Base-by-base conservation (phyloP, 805 yeast genomes). In the Candida takata region DNA sequence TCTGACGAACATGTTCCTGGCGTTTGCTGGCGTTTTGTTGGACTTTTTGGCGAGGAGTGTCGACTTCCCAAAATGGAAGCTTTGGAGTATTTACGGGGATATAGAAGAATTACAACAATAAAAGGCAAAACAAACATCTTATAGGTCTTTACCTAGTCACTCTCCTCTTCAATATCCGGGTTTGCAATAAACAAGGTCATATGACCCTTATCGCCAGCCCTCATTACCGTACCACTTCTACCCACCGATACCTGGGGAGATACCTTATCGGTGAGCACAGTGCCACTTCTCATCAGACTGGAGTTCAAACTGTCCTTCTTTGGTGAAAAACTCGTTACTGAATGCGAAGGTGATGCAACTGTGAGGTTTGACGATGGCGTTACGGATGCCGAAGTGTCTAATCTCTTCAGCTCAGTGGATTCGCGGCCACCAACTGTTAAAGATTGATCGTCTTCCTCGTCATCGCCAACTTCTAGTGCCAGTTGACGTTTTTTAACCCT, bases 381-480 rank as follows among this genome's bases (percentile, higher is more conserved):
- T 29, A 15, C 10, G 11, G 43, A 43, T 6, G 10, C 34, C 4
- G 33, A 21, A 3, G 45, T 36, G 20, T 45, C 46, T 6, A 38
- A 37, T 31, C 52, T 36, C 13, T 41, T 41, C 19, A 47, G 27
- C 25, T 49, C 54, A 1, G 17, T 20, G 4, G 49, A 44, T 4
- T 38, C 45, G 17, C 49, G 29, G 4, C 30, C 35, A 15, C 17
- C 20, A 7, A 13, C 16, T 8, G 29, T 12, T 13, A 26, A 19
- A 2, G 35, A 5, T 17, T 27, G 25, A 17, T 33, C 34, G 24
- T 33, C 34, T 6, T 48, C 53, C 17, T 76, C 84, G 24, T 66
- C 73, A 36, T 80, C 85, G 43, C 79, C 88, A 25, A 82, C 78
- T 54, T 82, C 92, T 17, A 81, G 72, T 3, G 88, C 90, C 41